Percentiles rank a stretch among this genome's conserved stretches.
Evolutionary conservation across 2,329 filamentous ascomycete genomes (phyloP).

Genomic region (Claviceps monticola): DNA sequence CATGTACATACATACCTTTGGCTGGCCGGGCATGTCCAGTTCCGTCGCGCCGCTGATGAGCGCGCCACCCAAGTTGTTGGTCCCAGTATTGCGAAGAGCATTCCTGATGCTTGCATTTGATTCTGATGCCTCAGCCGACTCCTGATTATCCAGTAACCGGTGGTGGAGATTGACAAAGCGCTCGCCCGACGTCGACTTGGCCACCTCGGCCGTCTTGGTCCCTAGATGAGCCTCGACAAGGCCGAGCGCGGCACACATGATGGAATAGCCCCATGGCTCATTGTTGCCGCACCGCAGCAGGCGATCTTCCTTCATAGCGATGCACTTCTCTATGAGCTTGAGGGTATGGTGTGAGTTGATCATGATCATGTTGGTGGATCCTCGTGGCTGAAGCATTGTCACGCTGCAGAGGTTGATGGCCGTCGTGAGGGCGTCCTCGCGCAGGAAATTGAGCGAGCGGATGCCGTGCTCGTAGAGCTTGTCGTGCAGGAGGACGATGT

Average conservation of each 20-base stretch:
- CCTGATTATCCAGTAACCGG: constrained; percentile 40
- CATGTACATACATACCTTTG: constrained; percentile 25
- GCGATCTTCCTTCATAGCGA: constrained; percentile 46
- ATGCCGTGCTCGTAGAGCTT: constrained; percentile 45
- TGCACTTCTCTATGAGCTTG: constrained; percentile 46
- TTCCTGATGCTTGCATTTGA: background rate
- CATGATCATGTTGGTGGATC: constrained; percentile 48
- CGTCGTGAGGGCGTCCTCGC: constrained; percentile 45
- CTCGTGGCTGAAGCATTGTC: constrained; percentile 44
- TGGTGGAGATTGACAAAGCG: constrained; percentile 46
- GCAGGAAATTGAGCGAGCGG: constrained; percentile 43
- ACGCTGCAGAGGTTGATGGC: constrained; percentile 49
- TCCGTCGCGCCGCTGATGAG: constrained; percentile 10
- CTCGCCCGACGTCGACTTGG: constrained; percentile 45
- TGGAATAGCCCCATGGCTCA: constrained; percentile 50
- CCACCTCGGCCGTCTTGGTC: constrained; percentile 40
- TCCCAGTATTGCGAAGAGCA: background rate
- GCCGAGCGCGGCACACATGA: constrained; percentile 47
- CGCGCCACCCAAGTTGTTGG: constrained; percentile 10
- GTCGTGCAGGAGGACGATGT: constrained; percentile 48
- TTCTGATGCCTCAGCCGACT: constrained; percentile 24
- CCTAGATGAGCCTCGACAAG: constrained; percentile 45
- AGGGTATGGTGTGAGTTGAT: constrained; percentile 46
- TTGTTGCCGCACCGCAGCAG: constrained; percentile 48
- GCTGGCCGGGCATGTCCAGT: constrained; percentile 22